Percentiles rank a stretch among this genome's conserved stretches.
These are phyloP conservation scores for Nakazawaea laoshanensis DNA, from an alignment of 805 yeast species.

Conservation along the genomic window DNA sequence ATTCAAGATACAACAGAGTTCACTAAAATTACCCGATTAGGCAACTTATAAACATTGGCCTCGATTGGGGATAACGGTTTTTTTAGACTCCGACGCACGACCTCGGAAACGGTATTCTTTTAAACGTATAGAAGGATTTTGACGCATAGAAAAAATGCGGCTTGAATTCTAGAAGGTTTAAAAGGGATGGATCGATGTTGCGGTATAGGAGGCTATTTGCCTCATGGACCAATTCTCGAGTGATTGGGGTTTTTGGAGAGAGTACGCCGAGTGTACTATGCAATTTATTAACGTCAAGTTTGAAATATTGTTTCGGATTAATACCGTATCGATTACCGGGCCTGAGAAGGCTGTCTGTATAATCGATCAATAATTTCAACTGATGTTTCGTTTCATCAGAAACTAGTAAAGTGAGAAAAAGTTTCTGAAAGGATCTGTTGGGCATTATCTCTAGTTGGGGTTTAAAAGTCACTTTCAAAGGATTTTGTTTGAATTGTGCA, in stretches of 20 bases:
- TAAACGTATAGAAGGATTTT: not conserved
- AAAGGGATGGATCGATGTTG: not conserved
- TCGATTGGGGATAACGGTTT: too few species aligned
- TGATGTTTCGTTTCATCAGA: conserved; percentile 4
- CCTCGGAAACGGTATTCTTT: conserved; percentile 2
- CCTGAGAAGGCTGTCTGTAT: conserved; percentile 4
- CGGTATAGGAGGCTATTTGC: too few species aligned
- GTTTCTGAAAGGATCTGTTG: not conserved
- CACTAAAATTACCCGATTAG: too few species aligned
- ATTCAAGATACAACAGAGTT: too few species aligned
- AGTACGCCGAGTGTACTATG: too few species aligned
- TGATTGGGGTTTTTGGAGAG: too few species aligned
- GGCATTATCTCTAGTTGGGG: conserved; percentile 3
- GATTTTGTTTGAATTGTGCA: conserved; percentile 1
- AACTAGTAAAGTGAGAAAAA: conserved; percentile 1
- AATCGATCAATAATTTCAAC: conserved; percentile 2
- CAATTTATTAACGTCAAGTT: not conserved
- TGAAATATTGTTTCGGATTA: not conserved
- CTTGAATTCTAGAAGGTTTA: conserved; percentile 3
- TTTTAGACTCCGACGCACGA: too few species aligned
- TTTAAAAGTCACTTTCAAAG: conserved; percentile 4
- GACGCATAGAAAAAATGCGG: conserved; percentile 1
- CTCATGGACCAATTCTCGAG: too few species aligned
- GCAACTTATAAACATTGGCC: too few species aligned
- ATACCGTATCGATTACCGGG: conserved; percentile 1